These are phyloP conservation scores for Trichoderma erinaceum DNA, from an alignment of 495 filamentous ascomycete genomes.

Conservation along the genomic window DNA sequence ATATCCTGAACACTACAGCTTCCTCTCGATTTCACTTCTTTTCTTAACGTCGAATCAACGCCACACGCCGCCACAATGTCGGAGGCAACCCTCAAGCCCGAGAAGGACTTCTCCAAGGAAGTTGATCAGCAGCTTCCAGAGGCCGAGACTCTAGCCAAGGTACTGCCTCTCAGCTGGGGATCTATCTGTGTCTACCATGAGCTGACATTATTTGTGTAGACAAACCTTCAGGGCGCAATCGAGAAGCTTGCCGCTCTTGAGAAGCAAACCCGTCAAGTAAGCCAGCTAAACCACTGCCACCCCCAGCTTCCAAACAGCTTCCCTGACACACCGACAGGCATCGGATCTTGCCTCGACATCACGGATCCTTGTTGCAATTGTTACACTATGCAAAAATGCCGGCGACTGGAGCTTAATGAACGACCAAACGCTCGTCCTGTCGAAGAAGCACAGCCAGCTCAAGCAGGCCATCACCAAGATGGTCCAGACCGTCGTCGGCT, in stretches of 20 bases:
- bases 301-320: constrained; percentile 19
- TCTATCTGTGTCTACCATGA: constrained; percentile 6
- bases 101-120: constrained; percentile 80
- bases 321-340: constrained; percentile 47
- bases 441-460: constrained; percentile 99
- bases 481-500: constrained; percentile 93
- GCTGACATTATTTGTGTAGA: constrained; percentile 38
- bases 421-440: constrained; percentile 89
- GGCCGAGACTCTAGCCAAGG: constrained; percentile 81
- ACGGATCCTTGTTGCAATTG: constrained; percentile 74
- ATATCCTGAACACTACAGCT: background rate
- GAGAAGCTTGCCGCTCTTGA: constrained; percentile 88
- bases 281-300: constrained; percentile 8
- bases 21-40: background rate
- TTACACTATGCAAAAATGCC: constrained; percentile 88
- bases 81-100: constrained; percentile 47
- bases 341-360: constrained; percentile 94
- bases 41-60: background rate
- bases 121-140: constrained; percentile 86
- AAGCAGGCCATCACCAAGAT: constrained; percentile 98
- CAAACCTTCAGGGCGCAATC: constrained; percentile 74
- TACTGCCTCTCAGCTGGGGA: constrained; percentile 31
- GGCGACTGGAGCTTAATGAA: constrained; percentile 90
- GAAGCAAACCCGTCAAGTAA: constrained; percentile 93
- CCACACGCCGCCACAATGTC: constrained; percentile 33